Evolutionary conservation across 345 rosid species (phyloP).

Genomic region (Eucalyptus microcorys): DNA sequence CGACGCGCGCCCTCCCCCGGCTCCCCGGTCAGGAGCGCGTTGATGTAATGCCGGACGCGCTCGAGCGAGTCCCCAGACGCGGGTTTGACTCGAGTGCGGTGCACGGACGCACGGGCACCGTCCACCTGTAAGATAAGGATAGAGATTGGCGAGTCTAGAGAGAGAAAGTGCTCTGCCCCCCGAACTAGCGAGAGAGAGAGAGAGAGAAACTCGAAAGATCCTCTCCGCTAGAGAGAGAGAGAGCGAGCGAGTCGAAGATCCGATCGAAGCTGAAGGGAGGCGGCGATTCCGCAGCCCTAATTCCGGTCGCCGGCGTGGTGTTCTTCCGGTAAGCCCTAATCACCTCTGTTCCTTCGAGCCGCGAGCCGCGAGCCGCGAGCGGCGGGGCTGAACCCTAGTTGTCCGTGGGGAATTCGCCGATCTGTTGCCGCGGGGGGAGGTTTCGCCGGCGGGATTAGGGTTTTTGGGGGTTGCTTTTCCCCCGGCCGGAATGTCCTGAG

Average conservation of each 20-base stretch:
- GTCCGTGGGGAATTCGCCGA: background rate
- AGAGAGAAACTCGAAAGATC: background rate
- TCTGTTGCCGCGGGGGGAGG: background rate
- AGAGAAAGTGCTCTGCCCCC: background rate
- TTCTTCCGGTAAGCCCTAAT: background rate
- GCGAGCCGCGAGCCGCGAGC: background rate
- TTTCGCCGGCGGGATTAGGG: conserved; percentile 26
- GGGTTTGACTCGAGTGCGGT: background rate
- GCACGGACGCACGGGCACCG: conserved; percentile 15
- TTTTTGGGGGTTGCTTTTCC: background rate
- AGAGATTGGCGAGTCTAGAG: background rate
- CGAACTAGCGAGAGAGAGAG: conserved; percentile 10
- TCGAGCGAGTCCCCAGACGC: conserved; percentile 2
- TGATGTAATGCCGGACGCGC: background rate
- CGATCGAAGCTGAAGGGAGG: conserved; percentile 1
- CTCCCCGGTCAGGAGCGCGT: background rate
- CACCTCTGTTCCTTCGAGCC: background rate
- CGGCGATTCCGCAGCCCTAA: background rate
- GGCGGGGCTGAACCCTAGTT: background rate
- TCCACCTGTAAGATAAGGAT: conserved; percentile 35
- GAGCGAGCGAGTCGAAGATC: background rate
- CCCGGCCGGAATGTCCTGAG: background rate
- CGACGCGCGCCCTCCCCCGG: background rate
- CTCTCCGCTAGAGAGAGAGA: background rate
- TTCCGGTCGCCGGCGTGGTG: background rate